phyloP scores from a whole-genome alignment of 2,329 filamentous ascomycete genomes.

The Colletotrichum tropicicola region DNA sequence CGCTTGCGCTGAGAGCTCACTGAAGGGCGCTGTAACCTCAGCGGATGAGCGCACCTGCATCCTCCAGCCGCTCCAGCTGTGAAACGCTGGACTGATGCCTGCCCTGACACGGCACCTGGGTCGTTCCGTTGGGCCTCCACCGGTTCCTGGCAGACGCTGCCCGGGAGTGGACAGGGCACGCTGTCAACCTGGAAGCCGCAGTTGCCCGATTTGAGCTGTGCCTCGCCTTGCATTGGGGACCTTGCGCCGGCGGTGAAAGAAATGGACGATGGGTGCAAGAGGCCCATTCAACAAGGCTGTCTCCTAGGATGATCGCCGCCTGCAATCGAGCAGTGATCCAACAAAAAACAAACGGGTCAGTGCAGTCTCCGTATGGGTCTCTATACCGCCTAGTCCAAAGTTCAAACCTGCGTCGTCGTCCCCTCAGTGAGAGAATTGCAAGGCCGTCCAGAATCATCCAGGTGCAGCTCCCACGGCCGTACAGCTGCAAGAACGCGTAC shows the following conservation, averaged over 20 bases:
- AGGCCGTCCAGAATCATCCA: constrained; percentile 16
- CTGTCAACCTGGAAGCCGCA: background rate
- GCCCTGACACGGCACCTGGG: background rate
- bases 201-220: background rate
- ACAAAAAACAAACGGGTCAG: constrained; percentile 29
- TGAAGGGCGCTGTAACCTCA: constrained; percentile 18
- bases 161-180: background rate
- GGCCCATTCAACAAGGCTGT: background rate
- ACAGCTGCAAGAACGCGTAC: background rate
- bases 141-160: background rate
- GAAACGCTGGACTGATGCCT: background rate
- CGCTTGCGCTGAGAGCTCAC: background rate
- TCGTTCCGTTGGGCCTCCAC: background rate
- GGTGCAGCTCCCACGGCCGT: constrained; percentile 11
- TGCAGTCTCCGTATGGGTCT: constrained; percentile 25
- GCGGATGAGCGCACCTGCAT: background rate
- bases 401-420: constrained; percentile 14
- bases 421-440: constrained; percentile 23
- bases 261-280: constrained; percentile 1
- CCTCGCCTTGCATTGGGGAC: too few relatives aligned
- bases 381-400: constrained; percentile 11
- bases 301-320: constrained; percentile 9
- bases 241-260: background rate
- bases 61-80: background rate
- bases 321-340: constrained; percentile 15